Percentiles rank a stretch among this genome's conserved stretches.
These are phyloP conservation scores for Caryopteris hybrid DNA, from an alignment of 305 asterid genomes.

Conservation along the genomic window DNA sequence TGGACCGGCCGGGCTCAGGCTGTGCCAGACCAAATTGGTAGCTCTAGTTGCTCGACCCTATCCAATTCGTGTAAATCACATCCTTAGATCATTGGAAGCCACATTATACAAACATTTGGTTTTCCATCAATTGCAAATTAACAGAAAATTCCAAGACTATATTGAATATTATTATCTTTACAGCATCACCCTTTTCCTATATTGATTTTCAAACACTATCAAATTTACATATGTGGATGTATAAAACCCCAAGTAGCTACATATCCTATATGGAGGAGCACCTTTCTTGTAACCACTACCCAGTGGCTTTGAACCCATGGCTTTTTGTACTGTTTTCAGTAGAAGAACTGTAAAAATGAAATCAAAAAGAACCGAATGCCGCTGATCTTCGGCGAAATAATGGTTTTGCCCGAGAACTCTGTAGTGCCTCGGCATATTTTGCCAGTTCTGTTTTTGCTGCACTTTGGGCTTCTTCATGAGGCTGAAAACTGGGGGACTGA, in stretches of 20 bases:
- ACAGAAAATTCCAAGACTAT: neutral
- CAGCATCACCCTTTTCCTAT: constrained; percentile 1
- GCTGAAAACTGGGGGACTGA: constrained; percentile 15
- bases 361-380: constrained; percentile 49
- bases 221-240: constrained; percentile 2
- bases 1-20: too few relatives aligned
- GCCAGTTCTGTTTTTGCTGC: constrained; percentile 46
- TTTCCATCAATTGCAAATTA: too few relatives aligned
- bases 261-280: neutral
- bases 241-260: neutral
- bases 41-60: too few relatives aligned
- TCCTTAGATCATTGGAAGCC: too few relatives aligned
- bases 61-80: too few relatives aligned
- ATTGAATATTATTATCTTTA: constrained; percentile 3
- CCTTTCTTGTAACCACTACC: neutral
- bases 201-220: constrained; percentile 3
- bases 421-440: constrained; percentile 77
- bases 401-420: constrained; percentile 38
- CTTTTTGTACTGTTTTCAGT: neutral
- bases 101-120: too few relatives aligned
- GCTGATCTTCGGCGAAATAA: constrained; percentile 44
- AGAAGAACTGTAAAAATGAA: neutral
- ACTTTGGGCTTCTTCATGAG: constrained; percentile 35
- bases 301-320: neutral
- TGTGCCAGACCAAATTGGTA: too few relatives aligned